A percentile compares a stretch with the other conserved stretches of the same genome.
Conservation (phyloP, 495 filamentous ascomycete species). For the Penicillium coprophilum region DNA sequence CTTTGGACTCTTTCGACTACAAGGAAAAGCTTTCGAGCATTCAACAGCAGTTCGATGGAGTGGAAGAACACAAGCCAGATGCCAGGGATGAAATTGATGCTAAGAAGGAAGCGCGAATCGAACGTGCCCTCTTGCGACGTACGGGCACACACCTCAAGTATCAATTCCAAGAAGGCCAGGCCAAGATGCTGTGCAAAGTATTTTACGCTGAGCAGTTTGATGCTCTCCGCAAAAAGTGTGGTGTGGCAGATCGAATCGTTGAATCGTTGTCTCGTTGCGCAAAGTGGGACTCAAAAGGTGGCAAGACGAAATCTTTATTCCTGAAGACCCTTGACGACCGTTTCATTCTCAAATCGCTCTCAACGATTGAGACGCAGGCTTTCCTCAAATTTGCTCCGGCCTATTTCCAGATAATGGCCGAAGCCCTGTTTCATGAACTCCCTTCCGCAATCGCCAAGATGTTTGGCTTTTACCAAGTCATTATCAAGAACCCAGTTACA, state of each 20-base stretch:
- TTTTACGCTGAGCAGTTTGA: conserved; percentile 99
- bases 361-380: conserved; percentile 84
- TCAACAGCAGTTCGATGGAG: conserved; percentile 55
- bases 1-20: conserved; percentile 83
- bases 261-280: conserved; percentile 92
- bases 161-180: conserved; percentile 85
- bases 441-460: conserved; percentile 98
- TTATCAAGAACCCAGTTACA: conserved; percentile 91
- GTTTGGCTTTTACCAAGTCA: conserved; percentile 96
- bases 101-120: conserved; percentile 57
- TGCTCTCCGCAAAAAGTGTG: conserved; percentile 87
- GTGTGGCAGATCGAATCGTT: conserved; percentile 87
- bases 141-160: conserved; percentile 93
- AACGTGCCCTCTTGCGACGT: conserved; percentile 72
- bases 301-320: conserved; percentile 98
- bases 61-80: conserved; percentile 27
- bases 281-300: conserved; percentile 98
- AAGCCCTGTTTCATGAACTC: conserved; percentile 93
- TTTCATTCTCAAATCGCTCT: conserved; percentile 86
- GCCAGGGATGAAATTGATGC: conserved; percentile 32
- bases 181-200: conserved; percentile 95
- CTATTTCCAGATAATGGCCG: conserved; percentile 96
- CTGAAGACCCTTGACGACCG: conserved; percentile 94
- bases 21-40: conserved; percentile 72
- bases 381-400: conserved; percentile 94